Base-by-base conservation (phyloP, 345 rosid genomes). In the Lenwebbia sp. region DNA sequence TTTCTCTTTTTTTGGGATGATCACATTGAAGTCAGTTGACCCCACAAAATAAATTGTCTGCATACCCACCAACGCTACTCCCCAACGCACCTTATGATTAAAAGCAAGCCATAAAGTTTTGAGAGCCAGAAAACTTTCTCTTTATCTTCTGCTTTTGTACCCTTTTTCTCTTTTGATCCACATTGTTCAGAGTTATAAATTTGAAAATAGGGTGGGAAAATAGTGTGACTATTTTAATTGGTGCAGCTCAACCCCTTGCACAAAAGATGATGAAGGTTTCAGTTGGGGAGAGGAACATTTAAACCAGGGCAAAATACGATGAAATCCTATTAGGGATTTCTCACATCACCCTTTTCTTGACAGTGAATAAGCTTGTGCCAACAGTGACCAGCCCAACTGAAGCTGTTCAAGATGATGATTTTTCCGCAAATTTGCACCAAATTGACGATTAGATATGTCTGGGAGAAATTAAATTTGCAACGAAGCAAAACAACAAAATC, bases 251-350 rank as follows among this genome's bases (percentile, higher is more conserved):
- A 40, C 60, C 88, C 87, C 85, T 19, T 78, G 86, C 84, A 62
- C 51, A 25, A 84, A 86, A 62, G 33, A 57, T 86, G 89, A 90
- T 86, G 92, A 89, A 91, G 83, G 89, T 62, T 88, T 92, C 91
- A 91, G 90, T 91, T 91, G 90, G 86, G 88, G 86, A 30, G 83
- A 82, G 40, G 44, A 40, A 40, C 78, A 70, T 70, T 70, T 70
- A 33, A 19, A 70, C 78, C 44, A 70, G 25, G 78, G 78, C 7
- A 70, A 70, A 33, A 1, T 17, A 19, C 23, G 47, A 33, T 4
- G 78, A 10, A 33, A 47, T 19, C 44, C 22, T 33, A 40, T 17
- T 33, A 17, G 11, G 75, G 76, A 30, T 65, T 65, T 65, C 41
- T 30, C 44, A 65, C 44, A 33, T 40, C 13, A 9, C 78, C 13